Base-by-base conservation (phyloP, 306 rosid species). In the Sicyos baderoa region DNA sequence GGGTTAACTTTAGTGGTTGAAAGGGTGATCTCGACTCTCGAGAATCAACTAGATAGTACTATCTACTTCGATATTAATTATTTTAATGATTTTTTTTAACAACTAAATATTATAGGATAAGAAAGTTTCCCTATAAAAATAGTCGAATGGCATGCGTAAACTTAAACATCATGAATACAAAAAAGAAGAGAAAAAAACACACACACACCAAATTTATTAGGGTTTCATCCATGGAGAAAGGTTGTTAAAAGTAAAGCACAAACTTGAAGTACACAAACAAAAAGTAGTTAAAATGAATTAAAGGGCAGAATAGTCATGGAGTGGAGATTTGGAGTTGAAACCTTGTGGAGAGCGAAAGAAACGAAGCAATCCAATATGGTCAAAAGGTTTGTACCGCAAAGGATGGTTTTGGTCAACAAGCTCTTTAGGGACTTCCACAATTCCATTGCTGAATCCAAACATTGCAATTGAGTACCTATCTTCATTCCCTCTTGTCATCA, bases 391-490 rank as follows among this genome's bases (percentile, higher is more conserved):
- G 55, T 71, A 91, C 23, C 81, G 79, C 13, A 86, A 67, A 72
- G 93, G 97, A 62, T 88, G 91, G 6, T 79, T 85, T 52, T 88
- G 93, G 44, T 91, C 91, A 32, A 86, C 95, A 0, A 88, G 86
- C 76, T 85, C 86, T 54, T 79, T 37, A 2, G 92, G 90, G 0
- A 86, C 92, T 71, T 77, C 53, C 4, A 90, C 74, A 9, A 58
- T 80, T 64, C 97, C 97, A 50, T 23, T 78, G 58, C 76, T 72
- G 64, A 86, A 90, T 52, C 86, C 77, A 77, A 90, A 90, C 37
- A 83, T 62, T 1, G 77, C 97, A 42, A 90, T 76, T 2, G 97
- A 84, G 67, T 84, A 88, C 74, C 95, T 83, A 32, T 66, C 85
- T 75, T 88, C 89, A 6, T 75, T 80, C 68, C 84, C 89, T 17